phyloP scores from a whole-genome alignment of 2,329 filamentous ascomycete species.

The Fusarium concolor region DNA sequence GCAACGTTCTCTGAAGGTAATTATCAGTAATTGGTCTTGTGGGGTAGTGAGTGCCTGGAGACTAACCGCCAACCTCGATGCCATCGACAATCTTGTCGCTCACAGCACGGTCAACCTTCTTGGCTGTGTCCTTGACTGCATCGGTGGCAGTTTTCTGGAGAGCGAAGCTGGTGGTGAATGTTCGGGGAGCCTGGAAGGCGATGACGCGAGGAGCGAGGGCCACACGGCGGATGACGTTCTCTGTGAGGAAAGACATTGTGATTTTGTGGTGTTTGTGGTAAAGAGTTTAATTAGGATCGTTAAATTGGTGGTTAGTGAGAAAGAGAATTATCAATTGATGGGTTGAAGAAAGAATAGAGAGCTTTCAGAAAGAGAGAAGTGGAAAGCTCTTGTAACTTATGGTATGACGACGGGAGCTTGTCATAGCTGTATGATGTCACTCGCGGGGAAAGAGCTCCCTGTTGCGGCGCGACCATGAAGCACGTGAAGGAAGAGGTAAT shows the following conservation, averaged over 20 bases:
- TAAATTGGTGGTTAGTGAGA: not conserved
- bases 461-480: constrained; percentile 29
- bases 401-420: constrained; percentile 39
- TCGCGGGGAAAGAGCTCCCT: constrained; percentile 39
- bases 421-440: constrained; percentile 45
- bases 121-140: constrained; percentile 68
- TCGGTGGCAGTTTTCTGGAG: constrained; percentile 64
- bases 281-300: not conserved
- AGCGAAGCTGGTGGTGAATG: constrained; percentile 62
- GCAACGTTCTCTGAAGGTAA: constrained; percentile 51
- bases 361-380: constrained; percentile 7
- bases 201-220: constrained; percentile 54
- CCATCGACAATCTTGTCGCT: constrained; percentile 71
- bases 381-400: constrained; percentile 31
- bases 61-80: constrained; percentile 68
- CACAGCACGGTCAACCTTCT: constrained; percentile 69
- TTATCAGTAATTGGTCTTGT: constrained; percentile 16
- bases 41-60: not conserved
- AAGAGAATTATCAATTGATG: constrained; percentile 25
- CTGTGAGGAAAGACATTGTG: constrained; percentile 66
- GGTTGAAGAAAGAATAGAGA: not conserved
- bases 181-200: constrained; percentile 56
- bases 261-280: constrained; percentile 3
- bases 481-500: constrained; percentile 42
- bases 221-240: constrained; percentile 58